A percentile compares a stretch with the other conserved stretches of the same genome.
phyloP scores from a whole-genome alignment of 768 basidiomycete species.

The Inosperma sp. region DNA sequence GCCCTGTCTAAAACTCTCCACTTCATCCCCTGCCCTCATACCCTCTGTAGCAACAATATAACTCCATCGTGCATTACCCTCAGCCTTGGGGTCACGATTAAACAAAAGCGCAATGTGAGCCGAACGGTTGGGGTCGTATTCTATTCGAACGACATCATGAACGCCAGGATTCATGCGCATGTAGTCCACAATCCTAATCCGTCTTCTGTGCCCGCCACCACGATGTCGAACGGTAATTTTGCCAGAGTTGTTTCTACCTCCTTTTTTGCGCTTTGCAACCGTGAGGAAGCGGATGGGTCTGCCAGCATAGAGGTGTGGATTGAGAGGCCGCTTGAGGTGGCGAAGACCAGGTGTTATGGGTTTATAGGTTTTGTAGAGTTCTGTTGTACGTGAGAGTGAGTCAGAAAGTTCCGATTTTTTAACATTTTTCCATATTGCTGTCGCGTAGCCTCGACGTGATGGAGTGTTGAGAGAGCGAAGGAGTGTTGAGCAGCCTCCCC shows the following conservation, averaged over 20 bases:
- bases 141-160: slow-evolving; percentile 89
- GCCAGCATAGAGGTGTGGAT: slow-evolving; percentile 79
- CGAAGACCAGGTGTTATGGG: slow-evolving; percentile 84
- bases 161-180: slow-evolving; percentile 69
- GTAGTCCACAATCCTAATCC: slow-evolving; percentile 87
- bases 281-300: slow-evolving; percentile 83
- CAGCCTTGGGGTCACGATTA: slow-evolving; percentile 50
- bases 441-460: slow-evolving; percentile 33
- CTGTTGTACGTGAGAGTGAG: slow-evolving; percentile 48
- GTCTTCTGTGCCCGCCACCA: slow-evolving; percentile 87
- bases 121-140: slow-evolving; percentile 92
- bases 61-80: slow-evolving; percentile 62
- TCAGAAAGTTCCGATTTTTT: slow-evolving; percentile 33
- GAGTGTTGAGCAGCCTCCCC: slow-evolving; percentile 36
- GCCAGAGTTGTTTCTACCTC: slow-evolving; percentile 82
- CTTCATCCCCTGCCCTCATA: slow-evolving; percentile 79
- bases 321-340: slow-evolving; percentile 78
- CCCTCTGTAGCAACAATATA: slow-evolving; percentile 94
- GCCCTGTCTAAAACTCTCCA: slow-evolving; percentile 80
- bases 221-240: slow-evolving; percentile 82
- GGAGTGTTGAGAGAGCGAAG: slow-evolving; percentile 26
- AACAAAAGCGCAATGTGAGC: slow-evolving; percentile 91
- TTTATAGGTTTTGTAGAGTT: slow-evolving; percentile 83
- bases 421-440: slow-evolving; percentile 35
- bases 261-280: slow-evolving; percentile 71